Evolutionary conservation across 2,329 filamentous ascomycete species (phyloP).

Genomic region (Trichoderma hamatum): DNA sequence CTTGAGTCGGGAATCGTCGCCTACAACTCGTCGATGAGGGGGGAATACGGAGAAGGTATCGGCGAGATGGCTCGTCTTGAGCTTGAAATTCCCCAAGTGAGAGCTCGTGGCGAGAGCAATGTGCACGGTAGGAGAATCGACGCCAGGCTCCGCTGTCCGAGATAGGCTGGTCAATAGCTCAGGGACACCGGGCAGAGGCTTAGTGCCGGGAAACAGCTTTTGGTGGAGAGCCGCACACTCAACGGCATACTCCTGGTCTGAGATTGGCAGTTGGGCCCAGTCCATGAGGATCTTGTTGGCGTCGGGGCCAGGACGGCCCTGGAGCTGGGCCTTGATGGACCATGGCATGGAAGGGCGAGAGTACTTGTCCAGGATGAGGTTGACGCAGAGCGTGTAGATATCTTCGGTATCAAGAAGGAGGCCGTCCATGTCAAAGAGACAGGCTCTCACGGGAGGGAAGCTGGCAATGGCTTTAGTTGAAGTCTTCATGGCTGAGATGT

Average conservation of each 20-base stretch:
- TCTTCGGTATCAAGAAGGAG: slow-evolving; percentile 94
- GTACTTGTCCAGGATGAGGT: slow-evolving; percentile 77
- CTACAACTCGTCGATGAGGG: slow-evolving; percentile 72
- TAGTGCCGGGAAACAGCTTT: slow-evolving; percentile 71
- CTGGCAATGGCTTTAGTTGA: slow-evolving; percentile 43
- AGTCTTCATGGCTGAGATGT: background rate
- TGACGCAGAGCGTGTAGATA: slow-evolving; percentile 80
- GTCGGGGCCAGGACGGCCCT: slow-evolving; percentile 58
- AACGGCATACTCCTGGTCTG: slow-evolving; percentile 65
- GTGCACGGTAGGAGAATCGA: slow-evolving; percentile 55
- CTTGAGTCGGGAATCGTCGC: slow-evolving; percentile 79
- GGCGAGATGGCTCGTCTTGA: slow-evolving; percentile 70
- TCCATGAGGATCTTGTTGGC: slow-evolving; percentile 63
- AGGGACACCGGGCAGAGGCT: slow-evolving; percentile 77
- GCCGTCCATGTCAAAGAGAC: slow-evolving; percentile 98
- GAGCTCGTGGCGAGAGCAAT: slow-evolving; percentile 87
- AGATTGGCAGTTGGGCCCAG: slow-evolving; percentile 86
- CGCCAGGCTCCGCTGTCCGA: slow-evolving; percentile 44
- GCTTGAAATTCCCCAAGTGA: slow-evolving; percentile 68
- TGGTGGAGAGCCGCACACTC: slow-evolving; percentile 66
- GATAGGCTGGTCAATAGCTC: slow-evolving; percentile 66
- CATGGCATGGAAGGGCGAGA: slow-evolving; percentile 78
- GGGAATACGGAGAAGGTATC: slow-evolving; percentile 69
- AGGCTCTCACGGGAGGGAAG: slow-evolving; percentile 81
- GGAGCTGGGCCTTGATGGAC: slow-evolving; percentile 87